These are phyloP conservation scores for Cyberlindnera xylosilytica DNA, from an alignment of 805 yeast species.

Conservation along the genomic window DNA sequence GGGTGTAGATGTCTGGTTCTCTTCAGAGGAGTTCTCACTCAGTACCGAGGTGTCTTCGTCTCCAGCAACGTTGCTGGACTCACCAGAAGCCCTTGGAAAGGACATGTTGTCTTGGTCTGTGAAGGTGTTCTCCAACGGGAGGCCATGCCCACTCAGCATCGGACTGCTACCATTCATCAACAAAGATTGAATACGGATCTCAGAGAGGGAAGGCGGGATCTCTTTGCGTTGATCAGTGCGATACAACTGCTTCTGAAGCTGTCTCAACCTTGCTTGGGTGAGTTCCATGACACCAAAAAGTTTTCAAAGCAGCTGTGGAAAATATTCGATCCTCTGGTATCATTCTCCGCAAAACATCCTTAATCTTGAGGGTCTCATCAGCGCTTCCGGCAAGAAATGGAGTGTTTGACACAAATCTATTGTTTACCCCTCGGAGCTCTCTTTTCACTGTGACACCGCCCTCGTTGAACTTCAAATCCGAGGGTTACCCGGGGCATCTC, in stretches of 20 bases:
- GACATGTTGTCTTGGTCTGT: too few relatives aligned
- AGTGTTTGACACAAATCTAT: conserved; percentile 5
- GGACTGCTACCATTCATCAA: conserved; percentile 1
- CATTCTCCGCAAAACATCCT: too few relatives aligned
- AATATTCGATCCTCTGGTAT: too few relatives aligned
- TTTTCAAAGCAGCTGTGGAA: too few relatives aligned
- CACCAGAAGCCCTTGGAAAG: too few relatives aligned
- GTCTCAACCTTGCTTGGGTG: conserved; percentile 1
- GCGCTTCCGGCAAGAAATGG: not conserved
- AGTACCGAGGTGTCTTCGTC: too few relatives aligned
- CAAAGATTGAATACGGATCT: conserved; percentile 1
- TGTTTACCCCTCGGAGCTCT: conserved; percentile 1
- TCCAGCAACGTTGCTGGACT: not conserved
- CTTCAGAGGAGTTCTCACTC: too few relatives aligned
- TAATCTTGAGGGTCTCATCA: too few relatives aligned
- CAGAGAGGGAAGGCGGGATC: conserved; percentile 1
- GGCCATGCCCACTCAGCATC: not conserved
- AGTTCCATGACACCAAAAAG: not conserved
- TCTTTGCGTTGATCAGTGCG: not conserved
- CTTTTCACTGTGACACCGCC: too few relatives aligned
- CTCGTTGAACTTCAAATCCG: not conserved
- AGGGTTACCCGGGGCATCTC: conserved; percentile 3
- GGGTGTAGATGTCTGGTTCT: too few relatives aligned
- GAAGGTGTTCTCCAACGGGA: too few relatives aligned
- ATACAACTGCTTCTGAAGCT: conserved; percentile 4